Base-by-base conservation (phyloP, 208 protist genomes). In the Wallacemonas collosoma region DNA sequence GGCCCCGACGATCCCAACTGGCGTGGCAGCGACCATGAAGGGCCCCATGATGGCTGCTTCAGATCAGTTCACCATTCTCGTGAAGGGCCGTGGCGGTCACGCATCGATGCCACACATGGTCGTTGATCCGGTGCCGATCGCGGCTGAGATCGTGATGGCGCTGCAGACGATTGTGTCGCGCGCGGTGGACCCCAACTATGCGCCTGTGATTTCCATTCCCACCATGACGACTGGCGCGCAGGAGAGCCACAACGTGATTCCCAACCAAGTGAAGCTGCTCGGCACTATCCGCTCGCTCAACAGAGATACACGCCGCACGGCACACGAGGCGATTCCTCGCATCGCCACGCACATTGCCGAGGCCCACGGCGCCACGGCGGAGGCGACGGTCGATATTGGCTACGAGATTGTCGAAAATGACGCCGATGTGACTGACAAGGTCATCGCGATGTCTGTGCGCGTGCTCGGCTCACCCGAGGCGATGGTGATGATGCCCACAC, bases 321-420 rank as follows among this genome's bases (percentile, higher is more conserved):
- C 86, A 35, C 81, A 79, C 45, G 71, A 72, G 39, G 57, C 80
- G 63, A 64, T 90, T 55, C 77, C 88, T 73, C 75, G 69, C 4
- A 77, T 90, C 36, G 80, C 76, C 47, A 47, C 72, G 58, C 73
- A 68, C 48, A 76, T 90, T 61, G 74, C 87, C 4, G 76, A 71
- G 1, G 81, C 83, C 0, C 84, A 90, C 80, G 82, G 76, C 4
- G 82, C 78, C 9, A 67, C 75, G 5, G 71, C 85, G 45, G 63
- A 63, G 14, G 57, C 84, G 50, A 71, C 51, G 48, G 81, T 83
- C 64, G 71, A 81, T 45, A 72, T 81, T 40, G 85, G 82, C 17
- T 86, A 90, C 73, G 85, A 90, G 66, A 87, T 89, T 61, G 86
- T 86, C 44, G 72, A 85, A 68, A 90, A 93, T 63, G 80, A 93